phyloP scores from a whole-genome alignment of 176 grass and related monocot species.

The Neostapfia colusana region DNA sequence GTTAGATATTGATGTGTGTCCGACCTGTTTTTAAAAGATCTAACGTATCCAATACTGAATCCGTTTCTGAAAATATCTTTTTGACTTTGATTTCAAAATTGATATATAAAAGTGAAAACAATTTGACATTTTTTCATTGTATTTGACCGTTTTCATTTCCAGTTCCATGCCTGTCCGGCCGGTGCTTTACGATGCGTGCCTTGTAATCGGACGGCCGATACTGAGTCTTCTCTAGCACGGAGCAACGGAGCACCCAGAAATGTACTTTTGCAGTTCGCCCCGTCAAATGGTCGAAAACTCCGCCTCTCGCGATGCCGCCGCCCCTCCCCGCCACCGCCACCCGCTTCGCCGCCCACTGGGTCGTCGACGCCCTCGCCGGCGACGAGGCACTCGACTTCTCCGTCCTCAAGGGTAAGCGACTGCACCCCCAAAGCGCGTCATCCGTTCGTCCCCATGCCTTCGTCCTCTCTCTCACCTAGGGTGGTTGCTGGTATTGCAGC shows the following conservation, averaged over 20 bases:
- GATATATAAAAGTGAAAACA: too few relatives aligned
- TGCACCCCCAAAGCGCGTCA: background rate
- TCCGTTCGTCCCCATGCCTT: background rate
- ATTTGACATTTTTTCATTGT: too few relatives aligned
- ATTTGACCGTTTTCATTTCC: too few relatives aligned
- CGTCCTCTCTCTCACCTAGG: conserved; percentile 12
- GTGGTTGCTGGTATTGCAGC: background rate
- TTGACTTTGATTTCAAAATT: too few relatives aligned
- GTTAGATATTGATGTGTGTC: too few relatives aligned
- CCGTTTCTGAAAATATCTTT: too few relatives aligned
- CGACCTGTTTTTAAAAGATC: too few relatives aligned
- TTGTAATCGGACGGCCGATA: background rate
- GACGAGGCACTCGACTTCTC: conserved; percentile 30
- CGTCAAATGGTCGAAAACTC: background rate
- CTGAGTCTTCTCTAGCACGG: background rate
- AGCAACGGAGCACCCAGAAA: background rate
- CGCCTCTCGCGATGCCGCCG: background rate
- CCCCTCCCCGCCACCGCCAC: background rate
- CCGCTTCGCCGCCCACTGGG: conserved; percentile 9
- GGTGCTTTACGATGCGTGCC: too few relatives aligned
- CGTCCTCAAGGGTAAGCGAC: background rate
- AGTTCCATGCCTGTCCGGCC: too few relatives aligned
- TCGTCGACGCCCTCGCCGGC: conserved; percentile 29
- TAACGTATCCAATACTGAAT: too few relatives aligned
- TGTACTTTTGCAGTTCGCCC: background rate